Evolutionary conservation across 202 grass and related monocot genomes (phyloP).

Genomic region (Musa balbisiana): DNA sequence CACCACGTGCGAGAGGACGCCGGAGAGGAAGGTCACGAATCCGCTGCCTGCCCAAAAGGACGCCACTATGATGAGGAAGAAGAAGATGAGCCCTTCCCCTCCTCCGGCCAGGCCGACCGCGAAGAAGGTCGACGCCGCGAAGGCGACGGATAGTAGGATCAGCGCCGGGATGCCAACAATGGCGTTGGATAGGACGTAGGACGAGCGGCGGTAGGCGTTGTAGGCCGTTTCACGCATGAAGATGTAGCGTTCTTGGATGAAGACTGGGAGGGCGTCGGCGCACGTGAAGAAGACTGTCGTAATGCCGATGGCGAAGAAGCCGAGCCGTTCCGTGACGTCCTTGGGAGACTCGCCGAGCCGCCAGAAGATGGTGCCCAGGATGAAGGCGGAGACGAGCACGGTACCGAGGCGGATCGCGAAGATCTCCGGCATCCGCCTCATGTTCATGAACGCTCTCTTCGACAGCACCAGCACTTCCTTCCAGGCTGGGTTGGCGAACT

Average conservation of each 20-base stretch:
- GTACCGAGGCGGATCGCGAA: neutral
- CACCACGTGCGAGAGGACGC: neutral
- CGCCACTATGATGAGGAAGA: neutral
- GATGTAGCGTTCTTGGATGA: conserved; percentile 4
- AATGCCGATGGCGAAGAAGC: conserved; percentile 1
- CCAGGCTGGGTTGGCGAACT: neutral
- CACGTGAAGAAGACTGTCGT: conserved; percentile 1
- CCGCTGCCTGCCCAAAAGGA: conserved; percentile 1
- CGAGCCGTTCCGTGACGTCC: neutral
- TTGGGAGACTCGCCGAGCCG: neutral
- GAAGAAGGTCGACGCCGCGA: neutral
- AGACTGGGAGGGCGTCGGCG: conserved; percentile 1
- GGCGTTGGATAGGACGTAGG: neutral
- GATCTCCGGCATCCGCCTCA: conserved; percentile 5
- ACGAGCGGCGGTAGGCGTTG: conserved; percentile 5
- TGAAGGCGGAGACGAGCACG: neutral
- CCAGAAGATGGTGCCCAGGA: neutral
- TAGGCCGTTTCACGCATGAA: conserved; percentile 1
- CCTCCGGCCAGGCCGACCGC: neutral
- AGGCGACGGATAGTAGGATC: neutral
- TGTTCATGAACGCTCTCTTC: neutral
- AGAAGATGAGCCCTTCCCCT: neutral
- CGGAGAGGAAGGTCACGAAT: neutral
- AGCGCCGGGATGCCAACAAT: neutral
- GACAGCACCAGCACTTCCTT: conserved; percentile 2